Evolutionary conservation across 2,329 filamentous ascomycete species (phyloP), one percentile per base, ranked within the genome.

Genomic region (Colletotrichum liriopes): DNA sequence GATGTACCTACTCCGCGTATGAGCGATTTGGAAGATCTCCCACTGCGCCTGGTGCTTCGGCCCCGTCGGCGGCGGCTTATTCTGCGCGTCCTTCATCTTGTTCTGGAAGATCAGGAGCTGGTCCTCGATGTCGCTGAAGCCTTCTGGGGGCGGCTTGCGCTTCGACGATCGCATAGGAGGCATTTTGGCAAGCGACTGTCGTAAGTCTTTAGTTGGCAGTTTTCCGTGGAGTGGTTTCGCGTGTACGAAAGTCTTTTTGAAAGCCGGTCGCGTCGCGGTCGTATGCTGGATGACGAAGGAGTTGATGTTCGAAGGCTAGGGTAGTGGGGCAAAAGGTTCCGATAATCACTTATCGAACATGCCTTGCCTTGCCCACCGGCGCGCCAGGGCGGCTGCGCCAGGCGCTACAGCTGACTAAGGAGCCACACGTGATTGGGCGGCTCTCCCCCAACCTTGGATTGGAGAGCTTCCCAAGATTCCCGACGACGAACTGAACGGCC

Each of bases 21-120:
- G 96, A 32, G 93, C 93, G 80, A 99, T 98, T 82, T 98, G 95
- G 80, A 99, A 98, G 76, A 99, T 95, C 73, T 96, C 96, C 96
- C 96, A 99, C 75, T 95, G 90, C 76, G 94, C 94, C 84, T 98
- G 94, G 80, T 98, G 93, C 81, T 95, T 95, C 2, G 90, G 89
- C 0, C 90, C 93, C 88, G 89, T 94, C 89, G 85, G 94, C 81
- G 85, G 94, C 84, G 94, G 92, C 59, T 95, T 93, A 83, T 97
- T 97, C 81, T 98, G 95, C 64, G 96, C 96, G 80, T 97, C 94
- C 83, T 96, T 96, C 93, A 97, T 96, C 86, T 95, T 95, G 87
- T 95, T 96, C 78, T 88, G 86, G 84, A 96, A 96, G 78, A 95
- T 92, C 77, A 96, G 89, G 52, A 96, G 91, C 77, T 94, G 94